Evolutionary conservation across 345 rosid species (phyloP).

Genomic region (Microthlaspi erraticum): DNA sequence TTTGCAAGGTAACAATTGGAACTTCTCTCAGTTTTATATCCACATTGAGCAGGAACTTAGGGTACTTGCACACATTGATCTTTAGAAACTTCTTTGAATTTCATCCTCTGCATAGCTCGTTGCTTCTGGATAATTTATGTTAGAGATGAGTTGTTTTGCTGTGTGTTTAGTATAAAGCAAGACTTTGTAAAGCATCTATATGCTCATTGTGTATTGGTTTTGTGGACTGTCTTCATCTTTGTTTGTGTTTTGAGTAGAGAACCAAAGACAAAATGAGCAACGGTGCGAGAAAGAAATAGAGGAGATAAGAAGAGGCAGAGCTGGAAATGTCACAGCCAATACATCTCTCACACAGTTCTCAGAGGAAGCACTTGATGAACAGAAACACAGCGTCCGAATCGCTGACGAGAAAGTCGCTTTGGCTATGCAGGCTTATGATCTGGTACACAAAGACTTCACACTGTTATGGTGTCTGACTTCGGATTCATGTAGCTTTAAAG

Average conservation of each 20-base stretch:
- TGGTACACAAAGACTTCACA: conserved; percentile 52
- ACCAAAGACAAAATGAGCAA: conserved; percentile 82
- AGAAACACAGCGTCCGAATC: conserved; percentile 88
- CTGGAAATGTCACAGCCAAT: conserved; percentile 61
- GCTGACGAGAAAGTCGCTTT: conserved; percentile 95
- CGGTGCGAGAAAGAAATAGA: conserved; percentile 91
- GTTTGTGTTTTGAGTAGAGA: conserved; percentile 49
- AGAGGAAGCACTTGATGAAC: conserved; percentile 89
- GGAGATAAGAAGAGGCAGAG: conserved; percentile 66
- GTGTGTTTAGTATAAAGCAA: neutral
- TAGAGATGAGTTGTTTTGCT: neutral
- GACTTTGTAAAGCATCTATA: neutral
- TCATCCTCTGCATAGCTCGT: neutral
- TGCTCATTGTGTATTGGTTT: neutral
- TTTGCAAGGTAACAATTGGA: conserved; percentile 89
- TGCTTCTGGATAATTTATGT: conserved; percentile 9
- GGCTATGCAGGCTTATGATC: conserved; percentile 92
- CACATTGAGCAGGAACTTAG: neutral
- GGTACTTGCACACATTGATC: neutral
- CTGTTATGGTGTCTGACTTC: conserved; percentile 7
- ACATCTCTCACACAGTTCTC: conserved; percentile 70
- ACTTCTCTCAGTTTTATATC: neutral
- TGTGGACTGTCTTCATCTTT: conserved; percentile 5
- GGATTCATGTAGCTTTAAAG: conserved; percentile 10
- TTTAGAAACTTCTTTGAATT: neutral